These are phyloP conservation scores for Artemisia tridentata DNA, from an alignment of 129 eudicot species.

Conservation along the genomic window DNA sequence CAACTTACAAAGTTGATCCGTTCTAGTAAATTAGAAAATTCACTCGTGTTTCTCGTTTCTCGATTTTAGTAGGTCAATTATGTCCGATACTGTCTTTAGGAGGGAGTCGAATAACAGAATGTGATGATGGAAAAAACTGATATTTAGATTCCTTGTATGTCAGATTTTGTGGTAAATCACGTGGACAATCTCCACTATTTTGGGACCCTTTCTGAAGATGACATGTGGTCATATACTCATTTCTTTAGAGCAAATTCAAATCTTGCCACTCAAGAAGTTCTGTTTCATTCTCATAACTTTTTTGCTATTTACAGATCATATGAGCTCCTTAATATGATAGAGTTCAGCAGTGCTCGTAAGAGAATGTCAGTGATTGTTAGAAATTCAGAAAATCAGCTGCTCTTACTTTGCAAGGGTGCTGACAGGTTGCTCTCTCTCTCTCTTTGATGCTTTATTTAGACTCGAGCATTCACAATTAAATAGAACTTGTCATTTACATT, in stretches of 20 bases:
- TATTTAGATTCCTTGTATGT: neutral
- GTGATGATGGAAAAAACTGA: neutral
- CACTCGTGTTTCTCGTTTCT: neutral
- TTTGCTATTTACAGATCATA: constrained; percentile 56
- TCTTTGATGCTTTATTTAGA: constrained; percentile 8
- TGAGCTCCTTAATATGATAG: constrained; percentile 85
- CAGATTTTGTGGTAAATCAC: neutral
- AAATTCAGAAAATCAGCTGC: constrained; percentile 64
- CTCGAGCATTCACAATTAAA: neutral
- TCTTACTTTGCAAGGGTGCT: constrained; percentile 96
- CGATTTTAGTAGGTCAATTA: neutral
- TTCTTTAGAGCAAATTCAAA: neutral
- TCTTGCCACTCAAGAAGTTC: neutral
- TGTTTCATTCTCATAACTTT: neutral
- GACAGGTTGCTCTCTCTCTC: constrained; percentile 67
- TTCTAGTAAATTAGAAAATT: neutral
- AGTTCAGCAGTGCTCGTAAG: constrained; percentile 95
- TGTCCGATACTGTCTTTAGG: neutral
- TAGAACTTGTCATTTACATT: constrained; percentile 1
- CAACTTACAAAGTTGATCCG: neutral
- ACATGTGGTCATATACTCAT: neutral
- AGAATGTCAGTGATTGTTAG: constrained; percentile 91
- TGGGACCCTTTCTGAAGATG: neutral
- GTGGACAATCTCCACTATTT: neutral
- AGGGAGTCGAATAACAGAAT: neutral